A percentile compares a stretch with the other conserved stretches of the same genome.
phyloP scores from a whole-genome alignment of 257 asterid species.

The Ilex asprella region DNA sequence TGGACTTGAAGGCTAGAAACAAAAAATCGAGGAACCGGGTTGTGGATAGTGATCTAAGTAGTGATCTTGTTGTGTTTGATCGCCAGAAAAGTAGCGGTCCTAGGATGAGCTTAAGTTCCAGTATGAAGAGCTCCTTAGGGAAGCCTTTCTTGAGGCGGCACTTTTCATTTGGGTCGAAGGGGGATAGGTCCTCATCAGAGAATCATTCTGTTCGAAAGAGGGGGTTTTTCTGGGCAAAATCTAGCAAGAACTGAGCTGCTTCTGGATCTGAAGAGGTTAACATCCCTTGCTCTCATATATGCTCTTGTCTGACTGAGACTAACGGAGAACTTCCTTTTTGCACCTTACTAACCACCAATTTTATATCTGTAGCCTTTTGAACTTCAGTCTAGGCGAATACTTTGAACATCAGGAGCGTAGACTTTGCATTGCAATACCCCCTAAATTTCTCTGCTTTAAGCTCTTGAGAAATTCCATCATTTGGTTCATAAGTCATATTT shows the following conservation, averaged over 20 bases:
- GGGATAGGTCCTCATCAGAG: constrained; percentile 39
- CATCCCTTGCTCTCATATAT: constrained; percentile 5
- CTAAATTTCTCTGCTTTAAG: neutral
- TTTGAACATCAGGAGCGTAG: neutral
- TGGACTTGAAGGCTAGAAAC: constrained; percentile 60
- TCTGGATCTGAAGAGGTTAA: constrained; percentile 20
- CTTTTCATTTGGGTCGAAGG: constrained; percentile 70
- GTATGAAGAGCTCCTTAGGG: constrained; percentile 51
- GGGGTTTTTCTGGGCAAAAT: constrained; percentile 70
- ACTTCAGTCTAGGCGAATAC: neutral
- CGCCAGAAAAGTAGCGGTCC: constrained; percentile 45
- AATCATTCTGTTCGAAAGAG: constrained; percentile 40
- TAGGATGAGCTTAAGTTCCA: constrained; percentile 63
- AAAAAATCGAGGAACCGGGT: constrained; percentile 48
- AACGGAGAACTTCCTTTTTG: neutral
- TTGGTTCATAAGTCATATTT: no score
- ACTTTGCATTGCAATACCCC: neutral
- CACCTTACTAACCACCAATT: neutral
- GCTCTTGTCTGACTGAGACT: neutral
- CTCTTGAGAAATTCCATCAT: neutral
- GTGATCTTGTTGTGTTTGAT: constrained; percentile 38
- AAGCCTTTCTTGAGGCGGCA: constrained; percentile 75
- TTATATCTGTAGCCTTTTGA: no score
- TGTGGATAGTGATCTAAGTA: constrained; percentile 49
- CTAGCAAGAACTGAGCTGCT: constrained; percentile 46